These are phyloP conservation scores for Erythrophleum ivorense DNA, from an alignment of 331 rosid genomes.

Conservation along the genomic window DNA sequence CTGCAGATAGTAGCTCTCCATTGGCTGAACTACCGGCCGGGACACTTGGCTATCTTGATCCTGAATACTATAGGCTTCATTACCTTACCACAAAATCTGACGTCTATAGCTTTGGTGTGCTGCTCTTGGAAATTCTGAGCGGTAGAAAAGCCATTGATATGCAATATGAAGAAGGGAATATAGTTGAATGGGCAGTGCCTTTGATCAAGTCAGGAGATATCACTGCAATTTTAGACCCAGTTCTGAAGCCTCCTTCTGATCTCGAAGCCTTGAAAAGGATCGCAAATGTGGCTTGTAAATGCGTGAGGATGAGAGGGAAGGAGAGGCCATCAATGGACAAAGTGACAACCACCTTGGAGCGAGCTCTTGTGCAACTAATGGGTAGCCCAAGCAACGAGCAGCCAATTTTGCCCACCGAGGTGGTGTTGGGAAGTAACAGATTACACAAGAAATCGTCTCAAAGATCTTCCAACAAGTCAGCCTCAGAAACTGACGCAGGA, in stretches of 20 bases:
- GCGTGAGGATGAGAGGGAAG: constrained; percentile 98
- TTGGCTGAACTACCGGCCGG: constrained; percentile 95
- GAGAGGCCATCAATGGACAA: constrained; percentile 99
- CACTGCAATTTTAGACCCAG: constrained; percentile 65
- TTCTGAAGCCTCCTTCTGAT: constrained; percentile 72
- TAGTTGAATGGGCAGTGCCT: constrained; percentile 99
- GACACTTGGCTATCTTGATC: constrained; percentile 98
- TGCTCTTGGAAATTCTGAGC: constrained; percentile 83
- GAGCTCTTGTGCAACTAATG: constrained; percentile 85
- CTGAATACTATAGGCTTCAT: constrained; percentile 95
- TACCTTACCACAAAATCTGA: constrained; percentile 97
- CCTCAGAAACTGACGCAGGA: constrained; percentile 72
- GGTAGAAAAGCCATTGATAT: constrained; percentile 96
- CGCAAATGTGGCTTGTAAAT: constrained; percentile 85
- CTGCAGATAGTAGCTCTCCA: constrained; percentile 89
- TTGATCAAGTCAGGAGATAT: constrained; percentile 75
- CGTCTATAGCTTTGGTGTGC: constrained; percentile 92
- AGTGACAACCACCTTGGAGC: constrained; percentile 88
- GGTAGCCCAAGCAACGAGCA: constrained; percentile 94
- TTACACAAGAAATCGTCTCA: constrained; percentile 91
- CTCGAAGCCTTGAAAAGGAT: constrained; percentile 84
- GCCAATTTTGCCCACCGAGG: constrained; percentile 95
- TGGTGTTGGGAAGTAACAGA: constrained; percentile 88
- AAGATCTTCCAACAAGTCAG: constrained; percentile 79
- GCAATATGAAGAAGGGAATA: constrained; percentile 89